Percentiles rank a stretch among this genome's conserved stretches.
Conservation (phyloP, 2,329 filamentous ascomycete genomes). For the Fusarium sp. region DNA sequence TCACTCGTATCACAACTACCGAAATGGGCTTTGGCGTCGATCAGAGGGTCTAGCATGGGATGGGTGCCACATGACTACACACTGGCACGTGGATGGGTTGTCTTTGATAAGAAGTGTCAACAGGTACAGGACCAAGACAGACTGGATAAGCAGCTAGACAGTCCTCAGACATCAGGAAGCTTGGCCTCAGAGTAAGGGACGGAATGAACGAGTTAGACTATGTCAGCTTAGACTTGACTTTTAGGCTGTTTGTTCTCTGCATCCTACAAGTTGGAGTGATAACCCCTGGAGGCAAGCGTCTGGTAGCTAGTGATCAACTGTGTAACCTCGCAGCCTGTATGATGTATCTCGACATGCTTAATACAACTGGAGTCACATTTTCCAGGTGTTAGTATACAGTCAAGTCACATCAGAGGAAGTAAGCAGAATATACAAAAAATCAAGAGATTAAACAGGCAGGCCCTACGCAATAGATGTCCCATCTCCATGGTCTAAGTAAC, state of each 20-base stretch:
- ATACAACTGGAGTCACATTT: neutral
- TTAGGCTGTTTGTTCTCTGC: neutral
- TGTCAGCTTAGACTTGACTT: neutral
- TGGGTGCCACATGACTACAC: slow-evolving; percentile 35
- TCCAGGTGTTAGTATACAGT: neutral
- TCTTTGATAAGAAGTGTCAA: slow-evolving; percentile 23
- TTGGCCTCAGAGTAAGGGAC: neutral
- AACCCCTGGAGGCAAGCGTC: neutral
- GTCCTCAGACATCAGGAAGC: neutral
- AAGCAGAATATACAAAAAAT: slow-evolving; percentile 38
- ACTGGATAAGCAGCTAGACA: slow-evolving; percentile 4
- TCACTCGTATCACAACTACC: slow-evolving; percentile 32
- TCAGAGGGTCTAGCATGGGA: slow-evolving; percentile 32
- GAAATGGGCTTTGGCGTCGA: slow-evolving; percentile 33
- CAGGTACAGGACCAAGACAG: neutral
- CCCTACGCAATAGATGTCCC: slow-evolving; percentile 50
- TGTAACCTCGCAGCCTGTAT: neutral
- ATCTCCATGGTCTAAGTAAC: slow-evolving; percentile 54
- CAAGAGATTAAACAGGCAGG: slow-evolving; percentile 49
- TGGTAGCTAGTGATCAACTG: neutral
- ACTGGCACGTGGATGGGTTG: slow-evolving; percentile 30
- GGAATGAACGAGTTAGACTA: neutral
- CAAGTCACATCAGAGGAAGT: slow-evolving; percentile 2
- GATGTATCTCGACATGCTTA: neutral
- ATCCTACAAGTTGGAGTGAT: neutral